Conservation (phyloP, 2,329 filamentous ascomycete genomes). For the Epichloe coenophiala region DNA sequence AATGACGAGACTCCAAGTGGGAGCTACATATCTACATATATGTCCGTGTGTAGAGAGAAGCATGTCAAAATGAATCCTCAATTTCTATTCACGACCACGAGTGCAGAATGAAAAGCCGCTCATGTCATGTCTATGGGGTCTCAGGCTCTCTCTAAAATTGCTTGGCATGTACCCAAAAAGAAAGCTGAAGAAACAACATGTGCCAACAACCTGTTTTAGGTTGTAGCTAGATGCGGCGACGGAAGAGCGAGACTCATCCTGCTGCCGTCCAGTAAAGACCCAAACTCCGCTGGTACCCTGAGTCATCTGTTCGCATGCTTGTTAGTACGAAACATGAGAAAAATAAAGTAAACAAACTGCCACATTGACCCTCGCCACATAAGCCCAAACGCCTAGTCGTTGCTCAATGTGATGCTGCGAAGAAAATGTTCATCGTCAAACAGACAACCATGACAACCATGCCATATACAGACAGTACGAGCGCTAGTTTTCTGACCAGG, state of each 20-base stretch:
- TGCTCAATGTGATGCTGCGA: constrained; percentile 47
- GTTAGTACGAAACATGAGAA: not conserved
- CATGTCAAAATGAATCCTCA: not conserved
- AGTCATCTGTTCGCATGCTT: not conserved
- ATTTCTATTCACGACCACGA: not conserved
- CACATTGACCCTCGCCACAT: not conserved
- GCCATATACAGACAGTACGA: constrained; percentile 73
- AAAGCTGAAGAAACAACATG: constrained; percentile 5
- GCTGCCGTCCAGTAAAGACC: not conserved
- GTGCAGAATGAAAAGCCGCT: not conserved
- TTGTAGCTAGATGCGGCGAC: too few species aligned
- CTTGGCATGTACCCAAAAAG: not conserved
- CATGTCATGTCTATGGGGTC: not conserved
- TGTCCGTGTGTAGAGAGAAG: too few species aligned
- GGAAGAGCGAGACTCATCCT: not conserved
- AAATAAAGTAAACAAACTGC: not conserved
- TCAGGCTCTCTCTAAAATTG: not conserved
- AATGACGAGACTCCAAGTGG: too few species aligned
- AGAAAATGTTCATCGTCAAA: constrained; percentile 73
- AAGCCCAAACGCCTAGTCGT: constrained; percentile 3
- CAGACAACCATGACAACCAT: constrained; percentile 81
- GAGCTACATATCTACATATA: too few species aligned
- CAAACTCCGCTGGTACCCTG: not conserved
- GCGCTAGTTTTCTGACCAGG: constrained; percentile 55
- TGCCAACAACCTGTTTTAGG: not conserved